A percentile compares a stretch with the other conserved stretches of the same genome.
phyloP scores from a whole-genome alignment of 2,329 filamentous ascomycete genomes.

The Reticulascus tulasneorum region DNA sequence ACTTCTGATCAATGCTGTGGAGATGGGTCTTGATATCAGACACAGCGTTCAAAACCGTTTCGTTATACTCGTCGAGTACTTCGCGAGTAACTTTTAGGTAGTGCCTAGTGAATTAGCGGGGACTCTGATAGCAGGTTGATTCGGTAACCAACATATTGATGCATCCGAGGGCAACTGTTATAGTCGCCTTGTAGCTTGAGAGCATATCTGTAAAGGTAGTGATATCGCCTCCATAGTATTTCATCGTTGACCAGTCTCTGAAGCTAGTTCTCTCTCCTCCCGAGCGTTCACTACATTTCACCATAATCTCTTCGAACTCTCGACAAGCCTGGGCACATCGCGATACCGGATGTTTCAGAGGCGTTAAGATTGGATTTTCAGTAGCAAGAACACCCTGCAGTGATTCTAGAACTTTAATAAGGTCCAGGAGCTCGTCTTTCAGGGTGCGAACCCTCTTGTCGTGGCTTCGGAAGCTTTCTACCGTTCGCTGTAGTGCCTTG shows the following conservation, averaged over 20 bases:
- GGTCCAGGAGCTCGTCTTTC: conserved; percentile 26
- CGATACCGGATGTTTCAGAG: conserved; percentile 29
- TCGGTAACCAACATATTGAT: conserved; percentile 28
- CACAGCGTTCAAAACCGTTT: conserved; percentile 31
- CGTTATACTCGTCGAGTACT: conserved; percentile 30
- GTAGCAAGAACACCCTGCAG: conserved; percentile 20
- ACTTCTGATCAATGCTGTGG: conserved; percentile 30
- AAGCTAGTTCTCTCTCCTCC: conserved; percentile 27
- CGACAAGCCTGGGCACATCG: conserved; percentile 30
- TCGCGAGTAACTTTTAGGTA: conserved; percentile 24
- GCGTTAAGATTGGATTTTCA: conserved; percentile 22
- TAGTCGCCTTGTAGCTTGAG: conserved; percentile 33
- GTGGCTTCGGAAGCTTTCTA: conserved; percentile 28
- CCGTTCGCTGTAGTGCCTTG: conserved; percentile 26
- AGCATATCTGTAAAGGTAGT: conserved; percentile 34
- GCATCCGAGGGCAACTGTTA: conserved; percentile 29
- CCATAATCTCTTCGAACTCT: conserved; percentile 32
- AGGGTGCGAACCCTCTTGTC: conserved; percentile 29
- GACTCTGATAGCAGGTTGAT: conserved; percentile 4
- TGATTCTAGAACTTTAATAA: conserved; percentile 25
- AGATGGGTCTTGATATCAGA: conserved; percentile 30
- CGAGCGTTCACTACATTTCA: conserved; percentile 27
- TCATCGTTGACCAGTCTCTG: conserved; percentile 35
- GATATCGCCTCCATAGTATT: conserved; percentile 35
- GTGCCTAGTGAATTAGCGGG: conserved; percentile 18